Conservation (phyloP, 2,329 filamentous ascomycete genomes). For the Pseudonectria buxi region DNA sequence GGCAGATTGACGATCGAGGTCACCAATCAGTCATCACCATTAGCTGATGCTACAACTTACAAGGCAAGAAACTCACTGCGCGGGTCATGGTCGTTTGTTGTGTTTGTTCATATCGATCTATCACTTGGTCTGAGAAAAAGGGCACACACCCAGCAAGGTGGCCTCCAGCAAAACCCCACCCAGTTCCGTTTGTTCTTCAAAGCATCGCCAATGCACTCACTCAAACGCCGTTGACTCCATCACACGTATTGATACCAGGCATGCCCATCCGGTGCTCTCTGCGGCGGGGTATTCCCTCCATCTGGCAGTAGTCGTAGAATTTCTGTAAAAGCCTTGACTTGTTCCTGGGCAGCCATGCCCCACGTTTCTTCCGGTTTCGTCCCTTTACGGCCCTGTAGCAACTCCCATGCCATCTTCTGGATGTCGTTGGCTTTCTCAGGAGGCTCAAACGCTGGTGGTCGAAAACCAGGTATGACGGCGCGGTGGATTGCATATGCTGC, state of each 20-base stretch:
- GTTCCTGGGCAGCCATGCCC: constrained; percentile 24
- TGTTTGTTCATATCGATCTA: too few relatives aligned
- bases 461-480: constrained; percentile 20
- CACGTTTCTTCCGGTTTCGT: constrained; percentile 21
- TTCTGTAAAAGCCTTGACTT: constrained; percentile 20
- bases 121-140: too few relatives aligned
- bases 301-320: constrained; percentile 16
- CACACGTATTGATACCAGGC: too few relatives aligned
- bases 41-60: too few relatives aligned
- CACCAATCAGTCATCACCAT: too few relatives aligned
- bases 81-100: too few relatives aligned
- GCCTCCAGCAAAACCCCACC: too few relatives aligned
- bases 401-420: constrained; percentile 27
- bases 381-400: constrained; percentile 22
- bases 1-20: too few relatives aligned
- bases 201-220: background rate
- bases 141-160: too few relatives aligned
- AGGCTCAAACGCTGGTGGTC: constrained; percentile 2
- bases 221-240: background rate
- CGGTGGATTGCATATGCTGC: constrained; percentile 19
- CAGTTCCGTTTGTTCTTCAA: too few relatives aligned
- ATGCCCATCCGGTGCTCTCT: background rate
- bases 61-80: too few relatives aligned
- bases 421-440: constrained; percentile 17
- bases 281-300: constrained; percentile 2